Evolutionary conservation across 768 basidiomycete species (phyloP), one percentile per base, ranked within the genome.

Genomic region (Boletus coccyginus): DNA sequence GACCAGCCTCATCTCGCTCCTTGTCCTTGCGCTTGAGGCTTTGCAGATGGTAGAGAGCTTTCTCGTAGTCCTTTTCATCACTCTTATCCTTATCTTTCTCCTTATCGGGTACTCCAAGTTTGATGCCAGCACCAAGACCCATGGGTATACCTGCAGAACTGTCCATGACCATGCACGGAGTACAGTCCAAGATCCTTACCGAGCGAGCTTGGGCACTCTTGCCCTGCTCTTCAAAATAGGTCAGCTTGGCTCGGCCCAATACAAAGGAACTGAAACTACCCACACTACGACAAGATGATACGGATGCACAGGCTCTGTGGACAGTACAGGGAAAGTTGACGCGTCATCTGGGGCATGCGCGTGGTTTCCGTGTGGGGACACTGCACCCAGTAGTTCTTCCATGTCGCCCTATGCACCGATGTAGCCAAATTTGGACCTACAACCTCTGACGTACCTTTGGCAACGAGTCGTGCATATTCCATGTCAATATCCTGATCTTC

Each of bases 401-500:
- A 92, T 67, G 64, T 92, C 83, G 7, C 90, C 90, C 88, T 91
- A 52, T 17, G 21, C 42, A 36, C n/a, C 39, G 21, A 55, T 58
- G 57, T 58, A 53, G 52, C 40, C n/a, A 5, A 5, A 24, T 42
- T 36, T 19, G 38, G 52, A 49, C 56, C 38, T 17, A 24, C 46
- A n/a, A 45, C 45, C 32, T 36, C 45, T 38, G 40, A 27, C 65
- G 16, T 31, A 84, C 88, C 80, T 88, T 91, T 32, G 90, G 90
- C 7, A 91, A 65, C 0, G 86, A 86, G 59, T 91, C 88, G 59
- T 92, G 87, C 90, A 92, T 92, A 60, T 92, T 92, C 90, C 90
- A 92, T 38, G 87, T 87, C 35, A 90, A 50, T 46, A 91, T 81
- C 42, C 84, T 75, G 39, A 90, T 73, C 65, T 91, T 92, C 44